Conservation (phyloP, 2,329 filamentous ascomycete species). For the Botrytis porri region DNA sequence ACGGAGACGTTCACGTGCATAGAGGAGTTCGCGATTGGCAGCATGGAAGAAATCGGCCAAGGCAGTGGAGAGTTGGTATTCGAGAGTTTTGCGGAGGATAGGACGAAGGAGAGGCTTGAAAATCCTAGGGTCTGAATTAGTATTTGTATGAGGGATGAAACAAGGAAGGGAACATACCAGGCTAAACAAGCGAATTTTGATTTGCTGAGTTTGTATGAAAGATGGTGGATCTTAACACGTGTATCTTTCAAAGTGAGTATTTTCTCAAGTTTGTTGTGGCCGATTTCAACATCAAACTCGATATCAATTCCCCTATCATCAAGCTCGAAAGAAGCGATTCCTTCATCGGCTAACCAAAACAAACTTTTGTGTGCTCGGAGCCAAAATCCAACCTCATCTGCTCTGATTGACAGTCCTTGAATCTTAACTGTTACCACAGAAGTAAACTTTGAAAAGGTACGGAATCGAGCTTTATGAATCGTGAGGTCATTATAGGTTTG, state of each 20-base stretch:
- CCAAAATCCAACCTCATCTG: constrained; percentile 88
- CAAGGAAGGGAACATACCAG: constrained; percentile 47
- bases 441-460: constrained; percentile 60
- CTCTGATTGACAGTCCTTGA: constrained; percentile 77
- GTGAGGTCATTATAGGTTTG: constrained; percentile 85
- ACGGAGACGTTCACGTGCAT: constrained; percentile 79
- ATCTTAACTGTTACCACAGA: constrained; percentile 75
- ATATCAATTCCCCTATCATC: constrained; percentile 87
- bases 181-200: constrained; percentile 74
- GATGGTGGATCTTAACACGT: constrained; percentile 78
- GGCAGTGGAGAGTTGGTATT: constrained; percentile 70
- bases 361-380: constrained; percentile 74
- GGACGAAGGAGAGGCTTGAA: constrained; percentile 81
- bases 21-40: constrained; percentile 82
- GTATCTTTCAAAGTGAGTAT: constrained; percentile 76
- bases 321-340: constrained; percentile 80
- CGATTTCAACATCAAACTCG: constrained; percentile 78
- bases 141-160: background rate
- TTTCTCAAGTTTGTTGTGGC: constrained; percentile 72
- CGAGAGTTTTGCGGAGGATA: constrained; percentile 73
- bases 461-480: constrained; percentile 71
- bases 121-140: constrained; percentile 40
- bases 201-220: constrained; percentile 72
- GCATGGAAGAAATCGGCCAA: constrained; percentile 68
- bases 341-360: constrained; percentile 73